Conservation (phyloP, 306 rosid genomes). For the Quercus cerris region DNA sequence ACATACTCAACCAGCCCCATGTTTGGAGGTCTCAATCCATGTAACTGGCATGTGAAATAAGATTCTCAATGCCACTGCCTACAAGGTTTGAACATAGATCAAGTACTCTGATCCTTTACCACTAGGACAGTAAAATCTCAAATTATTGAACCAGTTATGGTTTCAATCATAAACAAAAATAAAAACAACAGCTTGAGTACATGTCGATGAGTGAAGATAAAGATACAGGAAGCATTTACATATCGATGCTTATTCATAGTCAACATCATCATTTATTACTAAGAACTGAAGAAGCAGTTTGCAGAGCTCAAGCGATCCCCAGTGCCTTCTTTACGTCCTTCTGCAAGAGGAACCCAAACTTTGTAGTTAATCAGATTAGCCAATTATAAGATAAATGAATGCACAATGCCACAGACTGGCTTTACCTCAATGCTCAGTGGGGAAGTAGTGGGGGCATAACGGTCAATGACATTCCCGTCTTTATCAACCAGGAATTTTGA, state of each 20-base stretch:
- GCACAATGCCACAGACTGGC: background rate
- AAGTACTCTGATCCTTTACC: too few species aligned
- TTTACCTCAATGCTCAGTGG: conserved; percentile 93
- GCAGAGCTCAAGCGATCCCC: conserved; percentile 29
- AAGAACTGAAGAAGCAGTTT: conserved; percentile 2
- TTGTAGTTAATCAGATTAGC: background rate
- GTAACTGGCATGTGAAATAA: too few species aligned
- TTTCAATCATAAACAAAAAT: background rate
- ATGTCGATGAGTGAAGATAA: background rate
- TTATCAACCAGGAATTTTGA: conserved; percentile 88
- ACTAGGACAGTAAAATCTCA: background rate
- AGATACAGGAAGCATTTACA: conserved; percentile 15
- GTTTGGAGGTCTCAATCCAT: too few species aligned
- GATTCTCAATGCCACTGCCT: too few species aligned
- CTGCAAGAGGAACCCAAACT: conserved; percentile 31
- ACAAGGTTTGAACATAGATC: too few species aligned
- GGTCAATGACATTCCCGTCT: conserved; percentile 85
- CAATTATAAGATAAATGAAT: background rate
- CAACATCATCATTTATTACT: conserved; percentile 12
- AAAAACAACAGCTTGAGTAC: background rate
- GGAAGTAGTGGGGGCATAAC: conserved; percentile 93
- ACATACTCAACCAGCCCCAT: too few species aligned
- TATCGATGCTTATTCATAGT: conserved; percentile 31
- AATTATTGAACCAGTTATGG: background rate
- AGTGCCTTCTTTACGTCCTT: conserved; percentile 54